phyloP scores from a whole-genome alignment of 768 basidiomycete genomes.

The Boletus coccyginus region DNA sequence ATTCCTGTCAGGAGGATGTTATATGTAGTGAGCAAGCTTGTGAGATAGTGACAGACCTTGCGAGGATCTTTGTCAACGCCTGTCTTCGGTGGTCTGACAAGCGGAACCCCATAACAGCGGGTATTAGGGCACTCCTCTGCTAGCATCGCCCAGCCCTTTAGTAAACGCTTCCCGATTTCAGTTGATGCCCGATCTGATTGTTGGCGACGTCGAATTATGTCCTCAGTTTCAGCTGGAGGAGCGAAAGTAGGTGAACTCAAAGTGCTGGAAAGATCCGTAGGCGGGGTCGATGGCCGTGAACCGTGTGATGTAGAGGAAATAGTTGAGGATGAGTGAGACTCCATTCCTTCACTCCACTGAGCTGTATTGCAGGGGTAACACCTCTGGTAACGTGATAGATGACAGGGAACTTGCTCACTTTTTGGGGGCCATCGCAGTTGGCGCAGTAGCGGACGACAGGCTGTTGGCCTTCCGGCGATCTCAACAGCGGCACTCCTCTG shows the following conservation, averaged over 20 bases:
- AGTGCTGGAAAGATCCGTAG: conserved; percentile 67
- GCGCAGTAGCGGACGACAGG: conserved; percentile 57
- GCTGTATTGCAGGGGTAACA: conserved; percentile 12
- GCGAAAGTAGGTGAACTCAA: conserved; percentile 63
- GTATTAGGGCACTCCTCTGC: conserved; percentile 76
- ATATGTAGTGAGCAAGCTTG: neutral
- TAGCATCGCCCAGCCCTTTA: conserved; percentile 89
- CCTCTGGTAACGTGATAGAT: neutral
- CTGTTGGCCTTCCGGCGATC: conserved; percentile 54
- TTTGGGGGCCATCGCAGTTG: conserved; percentile 50
- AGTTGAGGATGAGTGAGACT: conserved; percentile 37
- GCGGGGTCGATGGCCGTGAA: conserved; percentile 72
- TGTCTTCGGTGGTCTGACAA: conserved; percentile 71
- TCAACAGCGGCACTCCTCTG: conserved; percentile 63
- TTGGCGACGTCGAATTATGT: conserved; percentile 63
- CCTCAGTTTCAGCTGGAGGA: conserved; percentile 63
- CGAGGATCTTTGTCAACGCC: conserved; percentile 59
- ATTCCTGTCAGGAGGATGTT: conserved; percentile 51
- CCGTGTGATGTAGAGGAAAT: conserved; percentile 47
- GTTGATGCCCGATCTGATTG: conserved; percentile 80
- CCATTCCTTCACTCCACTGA: conserved; percentile 20
- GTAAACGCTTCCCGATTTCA: conserved; percentile 72
- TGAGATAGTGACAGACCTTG: conserved; percentile 46
- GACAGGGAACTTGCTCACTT: conserved; percentile 27
- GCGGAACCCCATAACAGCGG: conserved; percentile 76